A percentile compares a stretch with the other conserved stretches of the same genome.
These are phyloP conservation scores for Amauroascus niger DNA, from an alignment of 2,329 filamentous ascomycete species.

Conservation along the genomic window DNA sequence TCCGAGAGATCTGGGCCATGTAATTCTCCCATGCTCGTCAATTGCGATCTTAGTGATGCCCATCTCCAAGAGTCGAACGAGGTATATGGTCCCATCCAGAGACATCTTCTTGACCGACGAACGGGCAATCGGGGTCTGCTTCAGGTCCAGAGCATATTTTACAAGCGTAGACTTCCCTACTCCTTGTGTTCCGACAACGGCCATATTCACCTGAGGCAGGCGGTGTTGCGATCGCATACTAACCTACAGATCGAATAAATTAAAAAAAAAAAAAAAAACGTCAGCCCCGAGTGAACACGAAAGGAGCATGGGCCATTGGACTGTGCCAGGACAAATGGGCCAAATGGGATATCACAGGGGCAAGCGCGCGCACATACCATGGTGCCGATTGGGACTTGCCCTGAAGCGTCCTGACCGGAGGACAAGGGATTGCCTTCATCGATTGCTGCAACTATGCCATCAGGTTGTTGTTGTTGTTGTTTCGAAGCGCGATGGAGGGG, in stretches of 20 bases:
- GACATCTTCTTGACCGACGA: conserved; percentile 46
- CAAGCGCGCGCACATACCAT: neutral
- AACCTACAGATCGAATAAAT: conserved; percentile 7
- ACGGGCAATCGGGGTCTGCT: conserved; percentile 32
- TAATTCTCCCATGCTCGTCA: conserved; percentile 38
- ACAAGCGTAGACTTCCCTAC: conserved; percentile 54
- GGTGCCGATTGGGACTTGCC: conserved; percentile 1
- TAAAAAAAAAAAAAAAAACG: neutral
- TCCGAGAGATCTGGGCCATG: conserved; percentile 47
- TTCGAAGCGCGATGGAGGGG: conserved; percentile 16
- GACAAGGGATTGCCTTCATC: conserved; percentile 1
- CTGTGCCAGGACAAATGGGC: neutral
- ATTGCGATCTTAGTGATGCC: conserved; percentile 44
- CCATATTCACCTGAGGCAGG: conserved; percentile 49
- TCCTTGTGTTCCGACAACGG: conserved; percentile 45
- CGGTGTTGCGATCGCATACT: conserved; percentile 20
- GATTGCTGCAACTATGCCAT: conserved; percentile 19
- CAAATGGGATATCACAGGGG: neutral
- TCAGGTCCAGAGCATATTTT: conserved; percentile 47
- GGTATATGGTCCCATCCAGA: conserved; percentile 46
- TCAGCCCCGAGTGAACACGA: neutral
- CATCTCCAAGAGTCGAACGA: conserved; percentile 51
- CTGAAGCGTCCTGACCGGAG: conserved; percentile 2
- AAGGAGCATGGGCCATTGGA: neutral
- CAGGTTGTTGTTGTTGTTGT: conserved; percentile 24